Evolutionary conservation across 768 basidiomycete species (phyloP), one percentile per base, ranked within the genome.

Genomic region (Kwoniella mangroviensis): DNA sequence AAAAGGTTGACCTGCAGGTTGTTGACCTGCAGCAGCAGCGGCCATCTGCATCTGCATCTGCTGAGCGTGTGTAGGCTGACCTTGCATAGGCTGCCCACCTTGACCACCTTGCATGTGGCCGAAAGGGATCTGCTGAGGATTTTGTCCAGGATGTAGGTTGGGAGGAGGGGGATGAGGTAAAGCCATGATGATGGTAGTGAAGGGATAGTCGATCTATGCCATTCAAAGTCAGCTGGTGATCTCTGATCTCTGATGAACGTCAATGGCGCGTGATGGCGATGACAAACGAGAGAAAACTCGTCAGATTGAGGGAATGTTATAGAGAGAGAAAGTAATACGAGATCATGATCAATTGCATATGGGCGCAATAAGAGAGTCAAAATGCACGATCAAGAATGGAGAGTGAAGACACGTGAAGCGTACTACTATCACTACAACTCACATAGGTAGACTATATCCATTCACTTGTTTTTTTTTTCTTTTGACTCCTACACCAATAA

Each of bases 151-250:
- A 42, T 71, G 70, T 11, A 65, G 51, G 45, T 60, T 65, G 5
- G 54, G 55, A 57, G 70, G 70, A 41, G 73, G 73, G 40, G 73
- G 73, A 71, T 74, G 73, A 60, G 73, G 70, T 49, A 74, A 60
- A 57, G 73, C 73, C 73, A 74, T 74, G 63, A 57, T 67, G 65
- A 26, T 60, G 58, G 34, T 41, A 17, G 58, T 60, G 41, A 60
- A 21, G 41, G 58, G 34, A 42, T 60, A 60, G 58, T 60, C 58
- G 41, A 60, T 43, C 58, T 60, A 26, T 43, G 21, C 40, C 13
- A 26, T 60, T 7, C 7, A 42, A 42, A 42, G 58, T 60, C 58
- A 60, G 58, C 58, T 60, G 58, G 19, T 42, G 58, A 43, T 60
- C 56, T 58, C 56, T 13, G 15, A 17, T 58, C 15, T 41, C 9